Evolutionary conservation across 2,329 filamentous ascomycete genomes (phyloP).

Genomic region (Monosporascus sp.): DNA sequence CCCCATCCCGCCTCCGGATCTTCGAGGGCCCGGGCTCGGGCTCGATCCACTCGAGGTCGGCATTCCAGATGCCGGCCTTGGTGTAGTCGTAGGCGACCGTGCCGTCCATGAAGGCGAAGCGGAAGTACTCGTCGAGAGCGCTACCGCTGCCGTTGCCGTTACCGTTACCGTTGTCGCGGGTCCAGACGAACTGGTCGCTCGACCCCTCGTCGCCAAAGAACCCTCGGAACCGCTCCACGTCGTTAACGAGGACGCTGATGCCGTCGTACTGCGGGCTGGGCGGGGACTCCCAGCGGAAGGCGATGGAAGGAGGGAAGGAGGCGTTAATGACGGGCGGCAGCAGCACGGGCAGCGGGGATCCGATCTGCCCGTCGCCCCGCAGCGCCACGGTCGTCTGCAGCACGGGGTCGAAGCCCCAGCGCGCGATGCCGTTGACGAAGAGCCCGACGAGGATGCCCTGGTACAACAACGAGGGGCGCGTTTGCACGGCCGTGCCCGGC

Average conservation of each 20-base stretch:
- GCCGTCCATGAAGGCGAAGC: slow-evolving; percentile 69
- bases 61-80: slow-evolving; percentile 65
- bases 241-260: slow-evolving; percentile 75
- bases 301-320: slow-evolving; percentile 55
- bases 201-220: slow-evolving; percentile 57
- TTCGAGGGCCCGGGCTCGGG: slow-evolving; percentile 59
- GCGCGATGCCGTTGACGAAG: slow-evolving; percentile 88
- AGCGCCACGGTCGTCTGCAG: slow-evolving; percentile 75
- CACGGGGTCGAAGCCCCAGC: slow-evolving; percentile 89
- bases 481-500: slow-evolving; percentile 84
- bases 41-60: slow-evolving; percentile 57
- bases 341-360: slow-evolving; percentile 55
- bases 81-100: slow-evolving; percentile 64
- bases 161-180: slow-evolving; percentile 36
- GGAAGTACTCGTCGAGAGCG: slow-evolving; percentile 61
- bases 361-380: slow-evolving; percentile 60
- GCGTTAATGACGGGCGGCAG: slow-evolving; percentile 40
- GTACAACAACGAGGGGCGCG: slow-evolving; percentile 75
- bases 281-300: slow-evolving; percentile 48
- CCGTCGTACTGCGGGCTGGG: slow-evolving; percentile 59
- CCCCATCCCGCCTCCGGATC: slow-evolving; percentile 25
- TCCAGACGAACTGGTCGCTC: slow-evolving; percentile 53
- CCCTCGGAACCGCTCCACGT: slow-evolving; percentile 73
- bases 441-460: slow-evolving; percentile 86
- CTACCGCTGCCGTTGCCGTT: neutral